These are phyloP conservation scores for Aspergillus udagawae DNA, from an alignment of 2,329 filamentous ascomycete species.

Conservation along the genomic window DNA sequence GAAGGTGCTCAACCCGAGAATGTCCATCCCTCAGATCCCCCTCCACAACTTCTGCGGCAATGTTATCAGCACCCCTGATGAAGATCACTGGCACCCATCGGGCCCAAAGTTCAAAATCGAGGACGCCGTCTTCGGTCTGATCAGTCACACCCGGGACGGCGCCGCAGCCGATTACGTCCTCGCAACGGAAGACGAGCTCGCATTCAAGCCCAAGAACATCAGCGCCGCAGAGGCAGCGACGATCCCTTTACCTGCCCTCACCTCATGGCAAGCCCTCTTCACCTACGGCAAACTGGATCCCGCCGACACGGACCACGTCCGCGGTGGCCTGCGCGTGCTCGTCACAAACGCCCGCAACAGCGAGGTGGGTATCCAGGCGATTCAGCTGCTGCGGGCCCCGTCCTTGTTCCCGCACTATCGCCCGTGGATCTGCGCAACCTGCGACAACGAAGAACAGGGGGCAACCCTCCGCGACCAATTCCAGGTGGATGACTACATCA, in stretches of 20 bases:
- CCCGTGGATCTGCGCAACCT: conserved; percentile 39
- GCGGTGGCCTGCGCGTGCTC: conserved; percentile 29
- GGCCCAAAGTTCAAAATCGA: conserved; percentile 39
- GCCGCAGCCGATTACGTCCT: conserved; percentile 41
- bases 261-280: conserved; percentile 42
- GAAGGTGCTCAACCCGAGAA: conserved; percentile 22
- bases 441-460: conserved; percentile 22
- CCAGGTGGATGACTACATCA: conserved; percentile 34
- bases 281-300: conserved; percentile 31
- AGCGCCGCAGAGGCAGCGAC: conserved; percentile 31
- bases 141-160: conserved; percentile 37
- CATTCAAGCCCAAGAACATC: conserved; percentile 36
- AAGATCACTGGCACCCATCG: conserved; percentile 25
- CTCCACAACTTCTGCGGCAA: conserved; percentile 40
- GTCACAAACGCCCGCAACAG: conserved; percentile 36
- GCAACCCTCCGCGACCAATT: conserved; percentile 23
- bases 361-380: conserved; percentile 34
- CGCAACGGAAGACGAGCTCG: conserved; percentile 36
- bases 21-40: conserved; percentile 33
- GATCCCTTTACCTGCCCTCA: conserved; percentile 37
- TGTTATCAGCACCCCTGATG: conserved; percentile 32
- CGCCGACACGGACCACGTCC: conserved; percentile 9
- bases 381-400: conserved; percentile 35
- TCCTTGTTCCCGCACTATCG: conserved; percentile 26
- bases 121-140: conserved; percentile 38